Conservation (phyloP, 164 flowering plant species). For the Stephania yunnanensis region DNA sequence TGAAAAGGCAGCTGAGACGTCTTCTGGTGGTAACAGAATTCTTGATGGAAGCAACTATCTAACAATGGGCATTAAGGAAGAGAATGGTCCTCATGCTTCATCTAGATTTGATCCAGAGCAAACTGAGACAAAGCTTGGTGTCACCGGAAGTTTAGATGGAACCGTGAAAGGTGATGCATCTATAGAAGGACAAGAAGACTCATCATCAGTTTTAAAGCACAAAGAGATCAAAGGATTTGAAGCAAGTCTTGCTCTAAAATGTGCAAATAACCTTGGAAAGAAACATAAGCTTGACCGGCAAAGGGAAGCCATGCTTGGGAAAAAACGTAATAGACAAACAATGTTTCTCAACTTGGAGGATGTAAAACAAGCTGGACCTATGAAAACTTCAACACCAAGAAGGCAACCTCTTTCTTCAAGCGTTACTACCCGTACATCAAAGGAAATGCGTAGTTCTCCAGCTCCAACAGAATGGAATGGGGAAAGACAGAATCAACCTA, state of each 20-base stretch:
- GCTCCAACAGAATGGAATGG: slow-evolving; percentile 45
- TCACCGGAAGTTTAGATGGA: slow-evolving; percentile 25
- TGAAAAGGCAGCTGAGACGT: slow-evolving; percentile 19
- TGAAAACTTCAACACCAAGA: slow-evolving; percentile 71
- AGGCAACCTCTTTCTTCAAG: slow-evolving; percentile 57
- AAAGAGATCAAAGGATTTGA: slow-evolving; percentile 69
- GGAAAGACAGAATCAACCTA: slow-evolving; percentile 47
- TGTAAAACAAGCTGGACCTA: slow-evolving; percentile 78
- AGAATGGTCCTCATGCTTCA: slow-evolving; percentile 22
- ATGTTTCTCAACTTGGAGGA: slow-evolving; percentile 88
- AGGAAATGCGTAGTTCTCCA: slow-evolving; percentile 44
- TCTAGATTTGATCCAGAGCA: slow-evolving; percentile 30
- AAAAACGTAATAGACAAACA: slow-evolving; percentile 80
- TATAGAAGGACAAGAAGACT: slow-evolving; percentile 45
- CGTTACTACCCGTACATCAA: slow-evolving; percentile 47
- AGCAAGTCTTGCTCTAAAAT: slow-evolving; percentile 65
- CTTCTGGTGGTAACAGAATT: slow-evolving; percentile 13
- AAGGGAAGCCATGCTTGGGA: slow-evolving; percentile 87
- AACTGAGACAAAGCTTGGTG: slow-evolving; percentile 27
- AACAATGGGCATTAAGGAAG: slow-evolving; percentile 17
- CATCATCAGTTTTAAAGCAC: slow-evolving; percentile 33
- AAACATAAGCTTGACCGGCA: slow-evolving; percentile 71
- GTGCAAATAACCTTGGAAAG: slow-evolving; percentile 59
- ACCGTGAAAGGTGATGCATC: slow-evolving; percentile 30
- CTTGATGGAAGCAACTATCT: slow-evolving; percentile 19